Evolutionary conservation across 2,329 filamentous ascomycete genomes (phyloP).

Genomic region (Teratosphaeria gauchensis): DNA sequence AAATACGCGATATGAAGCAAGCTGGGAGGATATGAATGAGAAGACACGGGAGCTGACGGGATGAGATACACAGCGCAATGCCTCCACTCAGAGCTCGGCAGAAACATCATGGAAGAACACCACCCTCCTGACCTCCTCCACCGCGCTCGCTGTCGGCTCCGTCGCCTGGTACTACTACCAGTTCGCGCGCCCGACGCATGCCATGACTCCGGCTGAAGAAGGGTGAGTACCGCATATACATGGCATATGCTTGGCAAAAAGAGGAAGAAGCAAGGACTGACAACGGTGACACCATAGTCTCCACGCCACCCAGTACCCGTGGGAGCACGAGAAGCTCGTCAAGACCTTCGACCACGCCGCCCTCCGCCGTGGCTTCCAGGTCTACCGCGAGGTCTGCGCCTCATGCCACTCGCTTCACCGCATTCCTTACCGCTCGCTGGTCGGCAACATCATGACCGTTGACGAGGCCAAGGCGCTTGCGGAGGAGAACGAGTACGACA

Average conservation of each 20-base stretch:
- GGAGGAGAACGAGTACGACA: conserved; percentile 97
- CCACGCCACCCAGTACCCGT: conserved; percentile 84
- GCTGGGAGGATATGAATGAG: background rate
- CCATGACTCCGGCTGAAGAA: conserved; percentile 91
- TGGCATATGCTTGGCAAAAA: conserved; percentile 1
- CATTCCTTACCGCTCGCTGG: conserved; percentile 85
- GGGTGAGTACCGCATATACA: conserved; percentile 56
- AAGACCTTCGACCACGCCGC: conserved; percentile 97
- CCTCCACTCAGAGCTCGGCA: conserved; percentile 61
- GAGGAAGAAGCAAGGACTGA: conserved; percentile 5
- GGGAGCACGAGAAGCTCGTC: conserved; percentile 83
- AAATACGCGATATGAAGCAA: background rate
- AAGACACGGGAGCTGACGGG: conserved; percentile 11
- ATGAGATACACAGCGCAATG: conserved; percentile 38
- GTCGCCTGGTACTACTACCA: conserved; percentile 97
- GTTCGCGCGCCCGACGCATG: conserved; percentile 79
- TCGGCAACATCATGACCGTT: conserved; percentile 86
- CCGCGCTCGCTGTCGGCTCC: conserved; percentile 75
- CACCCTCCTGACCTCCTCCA: conserved; percentile 76
- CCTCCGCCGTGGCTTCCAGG: conserved; percentile 98
- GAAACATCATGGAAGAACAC: conserved; percentile 71
- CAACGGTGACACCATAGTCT: conserved; percentile 50
- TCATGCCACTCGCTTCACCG: conserved; percentile 94
- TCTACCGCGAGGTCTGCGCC: conserved; percentile 96
- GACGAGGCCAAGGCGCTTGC: conserved; percentile 96